Base-by-base conservation (phyloP, 768 basidiomycete species). In the Tulasnella sp. region DNA sequence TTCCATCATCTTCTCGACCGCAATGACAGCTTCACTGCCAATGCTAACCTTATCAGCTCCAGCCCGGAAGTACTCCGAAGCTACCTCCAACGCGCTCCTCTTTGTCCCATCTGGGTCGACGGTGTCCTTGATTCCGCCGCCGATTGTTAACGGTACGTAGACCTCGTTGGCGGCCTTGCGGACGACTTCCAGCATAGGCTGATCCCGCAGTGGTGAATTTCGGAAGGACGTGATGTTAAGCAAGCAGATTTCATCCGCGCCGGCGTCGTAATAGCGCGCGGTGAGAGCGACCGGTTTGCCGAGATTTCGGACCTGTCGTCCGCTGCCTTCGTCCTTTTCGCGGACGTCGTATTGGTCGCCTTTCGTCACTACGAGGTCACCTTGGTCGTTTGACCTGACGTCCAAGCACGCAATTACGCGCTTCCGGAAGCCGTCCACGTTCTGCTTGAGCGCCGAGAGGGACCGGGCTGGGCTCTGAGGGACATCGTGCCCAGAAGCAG, bases 211-310 rank as follows among this genome's bases (percentile, higher is more conserved):
- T 0, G 98, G 96, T 18, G 95, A 98, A 82, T 93, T 92, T 79
- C 98, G 93, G 90, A 99, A 99, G 80, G 97, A 98, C 20, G 98
- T 99, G 87, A 99, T 99, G 85, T 99, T 99, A 83, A 99, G 92
- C 80, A 99, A 91, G 83, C 95, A 98, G 46, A 99, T 87, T 85
- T 99, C 98, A 84, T 99, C 98, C 70, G 97, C 97, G 42, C 96
- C 96, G 42, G 91, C 89, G 15, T 86, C 83, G 85, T 92, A 99
- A 86, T 99, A 99, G 80, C 89, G 90, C 71, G 88, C 89, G 2
- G 96, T 92, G 79, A 99, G 91, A 39, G 93, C 90, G 81, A 99
- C 94, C 26, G 98, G 98, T 85, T 98, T 99, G 74, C 98, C 98
- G 72, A 99, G 91, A 84, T 99, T 99, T 81, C 97, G 92, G 16